Evolutionary conservation across 805 yeast genomes (phyloP).

Genomic region (Kregervanrija fluxuum): DNA sequence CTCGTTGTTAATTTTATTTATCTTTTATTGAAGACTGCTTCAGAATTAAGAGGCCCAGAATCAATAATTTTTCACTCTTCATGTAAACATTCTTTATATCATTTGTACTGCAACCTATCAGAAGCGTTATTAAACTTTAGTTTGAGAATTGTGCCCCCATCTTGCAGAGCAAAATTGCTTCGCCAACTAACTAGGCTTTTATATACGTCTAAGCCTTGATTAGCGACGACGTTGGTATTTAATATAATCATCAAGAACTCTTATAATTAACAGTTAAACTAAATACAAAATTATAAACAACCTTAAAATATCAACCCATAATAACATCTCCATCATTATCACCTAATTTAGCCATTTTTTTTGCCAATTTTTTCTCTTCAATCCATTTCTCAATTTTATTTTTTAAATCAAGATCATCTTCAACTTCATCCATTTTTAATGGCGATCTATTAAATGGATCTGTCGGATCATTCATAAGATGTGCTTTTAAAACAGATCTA

Average conservation of each 20-base stretch:
- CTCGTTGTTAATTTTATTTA: too few species aligned
- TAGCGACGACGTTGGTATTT: too few species aligned
- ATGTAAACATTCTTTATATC: too few species aligned
- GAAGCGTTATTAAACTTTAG: too few species aligned
- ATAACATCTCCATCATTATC: slow-evolving; percentile 21
- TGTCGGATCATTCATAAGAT: slow-evolving; percentile 86
- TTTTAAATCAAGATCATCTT: slow-evolving; percentile 67
- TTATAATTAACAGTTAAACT: not conserved
- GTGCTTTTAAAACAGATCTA: slow-evolving; percentile 86
- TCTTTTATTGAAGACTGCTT: too few species aligned
- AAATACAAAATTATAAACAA: not conserved
- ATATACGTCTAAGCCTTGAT: too few species aligned
- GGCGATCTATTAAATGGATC: slow-evolving; percentile 97
- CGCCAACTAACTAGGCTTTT: too few species aligned
- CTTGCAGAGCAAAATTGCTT: too few species aligned
- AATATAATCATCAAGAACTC: not conserved
- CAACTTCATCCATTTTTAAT: slow-evolving; percentile 78
- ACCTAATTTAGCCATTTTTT: slow-evolving; percentile 5
- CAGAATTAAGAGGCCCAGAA: too few species aligned
- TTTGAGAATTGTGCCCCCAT: too few species aligned
- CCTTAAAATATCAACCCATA: slow-evolving; percentile 9
- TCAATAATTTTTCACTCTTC: too few species aligned
- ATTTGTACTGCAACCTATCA: too few species aligned
- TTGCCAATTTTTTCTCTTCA: slow-evolving; percentile 27
- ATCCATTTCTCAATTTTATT: slow-evolving; percentile 54